phyloP scores from a whole-genome alignment of 257 asterid genomes.

The Solanum sejunctum region DNA sequence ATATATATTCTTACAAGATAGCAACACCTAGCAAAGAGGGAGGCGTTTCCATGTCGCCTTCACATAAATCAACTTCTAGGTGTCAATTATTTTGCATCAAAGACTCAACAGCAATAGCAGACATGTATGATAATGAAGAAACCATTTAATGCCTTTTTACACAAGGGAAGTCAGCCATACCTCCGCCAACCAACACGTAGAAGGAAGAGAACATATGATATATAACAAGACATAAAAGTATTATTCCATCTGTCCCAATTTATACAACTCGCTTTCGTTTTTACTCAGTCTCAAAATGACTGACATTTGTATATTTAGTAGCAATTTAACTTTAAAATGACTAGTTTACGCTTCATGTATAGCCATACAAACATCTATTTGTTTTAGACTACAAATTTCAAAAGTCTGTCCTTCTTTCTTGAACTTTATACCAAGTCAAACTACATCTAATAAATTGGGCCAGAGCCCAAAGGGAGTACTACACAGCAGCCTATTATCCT shows the following conservation, averaged over 20 bases:
- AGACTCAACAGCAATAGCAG: neutral
- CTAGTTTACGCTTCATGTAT: too few relatives aligned
- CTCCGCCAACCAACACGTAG: neutral
- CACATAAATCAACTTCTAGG: neutral
- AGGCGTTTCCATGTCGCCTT: neutral
- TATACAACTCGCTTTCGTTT: too few relatives aligned
- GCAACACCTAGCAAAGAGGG: neutral
- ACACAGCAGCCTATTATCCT: neutral
- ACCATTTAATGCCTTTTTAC: neutral
- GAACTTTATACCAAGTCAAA: too few relatives aligned
- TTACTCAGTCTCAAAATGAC: too few relatives aligned
- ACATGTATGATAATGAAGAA: neutral
- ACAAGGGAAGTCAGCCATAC: neutral
- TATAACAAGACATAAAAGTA: neutral
- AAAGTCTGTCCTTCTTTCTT: too few relatives aligned
- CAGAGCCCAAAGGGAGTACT: too few relatives aligned
- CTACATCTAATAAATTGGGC: too few relatives aligned
- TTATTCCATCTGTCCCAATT: neutral
- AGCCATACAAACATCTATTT: too few relatives aligned
- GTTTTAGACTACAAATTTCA: too few relatives aligned
- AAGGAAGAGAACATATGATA: neutral
- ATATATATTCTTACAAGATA: neutral
- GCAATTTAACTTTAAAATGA: too few relatives aligned
- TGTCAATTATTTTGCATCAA: neutral
- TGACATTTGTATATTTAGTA: too few relatives aligned